A percentile compares a stretch with the other conserved stretches of the same genome.
Conservation (phyloP, 1,284 basidiomycete species). For the Polyporus tsugae region DNA sequence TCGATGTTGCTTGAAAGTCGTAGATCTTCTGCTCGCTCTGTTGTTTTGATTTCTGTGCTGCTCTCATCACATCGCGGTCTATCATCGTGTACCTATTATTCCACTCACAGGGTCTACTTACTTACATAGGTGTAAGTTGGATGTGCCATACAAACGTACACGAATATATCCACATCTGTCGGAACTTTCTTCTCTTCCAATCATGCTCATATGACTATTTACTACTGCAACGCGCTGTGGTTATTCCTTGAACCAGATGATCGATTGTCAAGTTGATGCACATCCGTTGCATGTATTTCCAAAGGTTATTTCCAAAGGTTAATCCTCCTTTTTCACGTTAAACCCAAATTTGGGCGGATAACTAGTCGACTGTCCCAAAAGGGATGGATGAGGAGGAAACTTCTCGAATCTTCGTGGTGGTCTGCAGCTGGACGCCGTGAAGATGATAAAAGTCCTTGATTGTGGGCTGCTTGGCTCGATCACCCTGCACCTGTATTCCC, state of each 20-base stretch:
- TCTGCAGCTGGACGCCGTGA: slow-evolving; percentile 12
- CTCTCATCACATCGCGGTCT: neutral
- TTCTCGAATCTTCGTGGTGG: slow-evolving; percentile 23
- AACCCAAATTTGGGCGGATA: slow-evolving; percentile 3
- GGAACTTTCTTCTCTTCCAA: neutral
- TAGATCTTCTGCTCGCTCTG: neutral
- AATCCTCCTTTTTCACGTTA: neutral
- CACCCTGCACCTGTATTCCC: slow-evolving; percentile 6
- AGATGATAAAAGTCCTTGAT: slow-evolving; percentile 30
- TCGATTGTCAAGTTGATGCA: neutral
- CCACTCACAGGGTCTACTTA: neutral
- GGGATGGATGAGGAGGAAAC: slow-evolving; percentile 8
- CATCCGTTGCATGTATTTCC: neutral
- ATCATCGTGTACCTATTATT: slow-evolving; percentile 2
- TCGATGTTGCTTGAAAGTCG: slow-evolving; percentile 4
- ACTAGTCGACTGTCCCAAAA: slow-evolving; percentile 9
- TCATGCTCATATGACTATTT: neutral
- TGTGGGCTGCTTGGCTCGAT: neutral
- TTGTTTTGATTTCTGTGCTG: neutral
- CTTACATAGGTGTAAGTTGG: slow-evolving; percentile 1
- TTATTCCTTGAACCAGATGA: neutral
- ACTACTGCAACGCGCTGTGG: neutral
- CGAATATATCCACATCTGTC: slow-evolving; percentile 2
- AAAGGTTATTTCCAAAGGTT: neutral
- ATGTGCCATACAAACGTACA: neutral